Conservation (phyloP, 148 eudicot species). For the Rhododendron henanense region DNA sequence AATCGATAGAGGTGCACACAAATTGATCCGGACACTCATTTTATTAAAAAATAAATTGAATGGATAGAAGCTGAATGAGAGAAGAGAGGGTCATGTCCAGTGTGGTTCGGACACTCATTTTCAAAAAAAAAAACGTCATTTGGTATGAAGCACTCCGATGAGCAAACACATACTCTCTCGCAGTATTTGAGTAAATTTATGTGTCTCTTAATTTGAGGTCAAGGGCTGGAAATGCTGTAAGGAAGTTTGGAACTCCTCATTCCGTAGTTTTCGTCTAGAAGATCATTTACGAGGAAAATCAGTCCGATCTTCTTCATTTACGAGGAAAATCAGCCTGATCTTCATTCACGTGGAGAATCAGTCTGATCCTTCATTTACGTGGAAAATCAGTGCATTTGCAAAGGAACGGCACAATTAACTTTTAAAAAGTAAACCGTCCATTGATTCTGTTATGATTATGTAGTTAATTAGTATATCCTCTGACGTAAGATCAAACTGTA, state of each 20-base stretch:
- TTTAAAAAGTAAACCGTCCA: neutral
- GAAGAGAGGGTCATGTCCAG: too few relatives aligned
- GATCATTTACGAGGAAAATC: neutral
- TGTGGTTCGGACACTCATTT: too few relatives aligned
- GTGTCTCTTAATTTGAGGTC: neutral
- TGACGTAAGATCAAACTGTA: neutral
- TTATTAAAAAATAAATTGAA: too few relatives aligned
- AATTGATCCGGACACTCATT: too few relatives aligned
- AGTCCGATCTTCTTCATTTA: neutral
- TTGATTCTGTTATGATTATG: neutral
- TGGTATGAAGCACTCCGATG: too few relatives aligned
- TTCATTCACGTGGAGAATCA: neutral
- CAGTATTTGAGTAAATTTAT: neutral
- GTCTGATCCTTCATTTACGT: neutral
- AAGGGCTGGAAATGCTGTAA: too few relatives aligned
- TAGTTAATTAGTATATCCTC: neutral
- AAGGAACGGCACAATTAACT: neutral
- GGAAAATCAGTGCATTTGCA: neutral
- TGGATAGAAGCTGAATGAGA: too few relatives aligned
- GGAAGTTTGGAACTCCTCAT: too few relatives aligned
- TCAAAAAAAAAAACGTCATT: too few relatives aligned
- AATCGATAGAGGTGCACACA: too few relatives aligned
- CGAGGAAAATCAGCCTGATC: too few relatives aligned
- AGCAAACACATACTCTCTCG: neutral
- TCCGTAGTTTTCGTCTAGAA: too few relatives aligned